Conservation (phyloP, 345 rosid species). For the Limnanthes douglasii region DNA sequence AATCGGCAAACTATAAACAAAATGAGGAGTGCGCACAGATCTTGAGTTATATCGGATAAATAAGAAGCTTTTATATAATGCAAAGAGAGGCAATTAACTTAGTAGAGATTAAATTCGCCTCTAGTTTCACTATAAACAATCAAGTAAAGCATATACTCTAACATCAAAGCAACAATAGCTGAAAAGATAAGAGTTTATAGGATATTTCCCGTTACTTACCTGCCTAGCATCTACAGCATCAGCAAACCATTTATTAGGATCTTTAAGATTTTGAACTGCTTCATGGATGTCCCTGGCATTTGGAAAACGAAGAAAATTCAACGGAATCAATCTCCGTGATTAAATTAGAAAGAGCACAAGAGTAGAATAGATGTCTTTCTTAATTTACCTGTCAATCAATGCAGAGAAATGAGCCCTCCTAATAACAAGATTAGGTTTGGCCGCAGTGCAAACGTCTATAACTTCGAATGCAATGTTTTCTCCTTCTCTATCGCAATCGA, state of each 20-base stretch:
- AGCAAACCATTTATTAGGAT: constrained; percentile 75
- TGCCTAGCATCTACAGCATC: constrained; percentile 99
- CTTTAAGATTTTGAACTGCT: constrained; percentile 74
- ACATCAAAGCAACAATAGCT: not conserved
- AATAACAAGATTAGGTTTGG: constrained; percentile 35
- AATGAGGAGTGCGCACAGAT: too few species aligned
- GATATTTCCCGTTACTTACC: constrained; percentile 26
- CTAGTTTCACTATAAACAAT: too few species aligned
- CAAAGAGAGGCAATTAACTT: too few species aligned
- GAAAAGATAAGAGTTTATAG: not conserved
- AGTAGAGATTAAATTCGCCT: too few species aligned
- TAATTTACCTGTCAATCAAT: constrained; percentile 63
- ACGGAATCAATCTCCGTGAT: constrained; percentile 1
- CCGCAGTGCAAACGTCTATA: constrained; percentile 50
- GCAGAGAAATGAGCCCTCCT: constrained; percentile 93
- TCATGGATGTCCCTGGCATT: constrained; percentile 74
- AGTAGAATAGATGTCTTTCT: not conserved
- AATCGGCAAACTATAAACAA: too few species aligned
- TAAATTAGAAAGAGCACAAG: constrained; percentile 1
- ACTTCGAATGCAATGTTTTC: constrained; percentile 96
- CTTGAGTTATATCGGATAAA: too few species aligned
- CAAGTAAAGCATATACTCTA: constrained; percentile 2
- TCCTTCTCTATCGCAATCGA: constrained; percentile 97
- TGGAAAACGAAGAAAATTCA: constrained; percentile 10
- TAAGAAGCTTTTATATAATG: not conserved